Conservation (phyloP, 106 monocot genomes). For the Iris macrosiphon region DNA sequence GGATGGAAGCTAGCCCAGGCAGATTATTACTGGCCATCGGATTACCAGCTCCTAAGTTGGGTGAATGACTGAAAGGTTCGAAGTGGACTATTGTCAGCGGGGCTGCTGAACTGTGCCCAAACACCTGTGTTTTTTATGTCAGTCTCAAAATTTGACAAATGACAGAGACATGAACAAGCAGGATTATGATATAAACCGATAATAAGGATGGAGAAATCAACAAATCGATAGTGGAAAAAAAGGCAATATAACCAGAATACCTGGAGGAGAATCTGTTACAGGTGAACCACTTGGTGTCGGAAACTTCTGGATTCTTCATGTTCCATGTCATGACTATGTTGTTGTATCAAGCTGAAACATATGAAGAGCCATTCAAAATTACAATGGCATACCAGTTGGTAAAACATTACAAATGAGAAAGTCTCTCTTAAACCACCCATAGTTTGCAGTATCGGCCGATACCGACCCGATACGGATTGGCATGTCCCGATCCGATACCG, state of each 20-base stretch:
- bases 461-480: too few relatives aligned
- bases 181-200: too few relatives aligned
- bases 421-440: too few relatives aligned
- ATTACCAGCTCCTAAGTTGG: constrained; percentile 24
- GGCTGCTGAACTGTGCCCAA: constrained; percentile 48
- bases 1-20: constrained; percentile 42
- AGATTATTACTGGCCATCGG: constrained; percentile 27
- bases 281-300: constrained; percentile 57
- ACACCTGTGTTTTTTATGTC: constrained; percentile 5
- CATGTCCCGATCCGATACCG: too few relatives aligned
- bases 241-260: constrained; percentile 20
- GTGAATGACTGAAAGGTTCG: constrained; percentile 38
- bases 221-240: too few relatives aligned
- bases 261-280: constrained; percentile 53
- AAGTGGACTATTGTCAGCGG: constrained; percentile 33
- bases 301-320: constrained; percentile 46
- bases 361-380: not conserved
- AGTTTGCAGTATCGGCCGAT: too few relatives aligned
- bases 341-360: constrained; percentile 54
- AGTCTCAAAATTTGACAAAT: not conserved
- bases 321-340: constrained; percentile 51
- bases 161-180: too few relatives aligned
- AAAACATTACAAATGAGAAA: too few relatives aligned
- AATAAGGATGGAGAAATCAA: too few relatives aligned
- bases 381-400: too few relatives aligned